A percentile compares a stretch with the other conserved stretches of the same genome.
phyloP scores from a whole-genome alignment of 2,329 filamentous ascomycete genomes.

The Pestalotiopsis sp. region DNA sequence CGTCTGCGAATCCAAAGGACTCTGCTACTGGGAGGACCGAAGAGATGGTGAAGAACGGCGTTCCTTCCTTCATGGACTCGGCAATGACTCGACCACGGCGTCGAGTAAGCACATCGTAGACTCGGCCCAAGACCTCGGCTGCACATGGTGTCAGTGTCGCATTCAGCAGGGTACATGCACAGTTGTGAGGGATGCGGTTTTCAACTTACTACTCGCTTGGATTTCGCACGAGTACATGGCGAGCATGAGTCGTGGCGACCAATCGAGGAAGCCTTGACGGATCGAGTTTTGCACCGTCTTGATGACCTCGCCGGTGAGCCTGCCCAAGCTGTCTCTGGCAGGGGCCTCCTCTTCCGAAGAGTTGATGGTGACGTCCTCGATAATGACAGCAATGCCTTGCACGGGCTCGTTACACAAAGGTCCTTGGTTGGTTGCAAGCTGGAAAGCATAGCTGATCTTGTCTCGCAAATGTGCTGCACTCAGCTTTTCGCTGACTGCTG shows the following conservation, averaged over 20 bases:
- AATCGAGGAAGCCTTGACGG: conserved; percentile 85
- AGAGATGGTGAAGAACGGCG: conserved; percentile 93
- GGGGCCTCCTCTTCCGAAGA: conserved; percentile 55
- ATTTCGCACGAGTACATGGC: conserved; percentile 99
- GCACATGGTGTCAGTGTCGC: conserved; percentile 24
- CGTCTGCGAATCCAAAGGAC: conserved; percentile 93
- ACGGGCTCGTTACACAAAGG: conserved; percentile 92
- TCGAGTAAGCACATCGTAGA: conserved; percentile 97
- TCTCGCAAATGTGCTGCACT: conserved; percentile 76
- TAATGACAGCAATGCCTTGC: conserved; percentile 87
- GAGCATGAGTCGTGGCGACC: conserved; percentile 91
- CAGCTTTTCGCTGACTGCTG: conserved; percentile 52
- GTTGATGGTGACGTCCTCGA: conserved; percentile 76
- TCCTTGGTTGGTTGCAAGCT: conserved; percentile 85
- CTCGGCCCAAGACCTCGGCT: conserved; percentile 91
- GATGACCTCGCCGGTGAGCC: conserved; percentile 91
- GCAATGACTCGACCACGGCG: conserved; percentile 87
- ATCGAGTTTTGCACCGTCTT: conserved; percentile 86
- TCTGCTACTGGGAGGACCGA: conserved; percentile 89
- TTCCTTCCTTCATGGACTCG: conserved; percentile 92
- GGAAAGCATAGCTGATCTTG: conserved; percentile 92
- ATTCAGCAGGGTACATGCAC: not conserved
- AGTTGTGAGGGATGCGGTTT: not conserved
- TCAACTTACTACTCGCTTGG: conserved; percentile 77
- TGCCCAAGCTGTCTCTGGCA: conserved; percentile 69